Conservation (phyloP, 164 flowering plant genomes). For the Kingdonia uniflora region DNA sequence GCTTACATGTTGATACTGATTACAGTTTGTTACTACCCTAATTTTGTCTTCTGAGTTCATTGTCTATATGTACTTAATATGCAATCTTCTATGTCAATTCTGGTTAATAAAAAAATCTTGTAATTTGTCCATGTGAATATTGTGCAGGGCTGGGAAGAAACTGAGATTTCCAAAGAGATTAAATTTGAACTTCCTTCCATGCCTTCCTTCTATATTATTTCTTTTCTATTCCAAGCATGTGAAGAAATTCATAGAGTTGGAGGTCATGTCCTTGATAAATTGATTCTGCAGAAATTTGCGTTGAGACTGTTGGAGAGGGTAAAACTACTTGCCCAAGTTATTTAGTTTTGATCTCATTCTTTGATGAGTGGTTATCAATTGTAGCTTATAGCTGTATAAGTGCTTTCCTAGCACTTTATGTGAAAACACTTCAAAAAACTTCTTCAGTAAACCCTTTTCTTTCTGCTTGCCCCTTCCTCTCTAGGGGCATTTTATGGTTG, state of each 20-base stretch:
- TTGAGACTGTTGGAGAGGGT: constrained; percentile 64
- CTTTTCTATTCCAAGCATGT: constrained; percentile 76
- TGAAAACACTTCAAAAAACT: too few relatives aligned
- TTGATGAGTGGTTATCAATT: neutral
- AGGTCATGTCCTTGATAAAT: constrained; percentile 89
- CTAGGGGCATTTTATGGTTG: too few relatives aligned
- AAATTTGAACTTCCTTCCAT: constrained; percentile 86
- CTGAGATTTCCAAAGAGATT: constrained; percentile 62
- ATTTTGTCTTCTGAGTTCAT: neutral
- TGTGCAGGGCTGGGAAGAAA: constrained; percentile 94
- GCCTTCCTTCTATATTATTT: constrained; percentile 77
- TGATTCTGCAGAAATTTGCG: constrained; percentile 68
- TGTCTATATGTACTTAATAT: too few relatives aligned
- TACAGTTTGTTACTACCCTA: neutral
- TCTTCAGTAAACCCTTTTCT: too few relatives aligned
- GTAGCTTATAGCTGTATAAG: neutral
- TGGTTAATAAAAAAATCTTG: too few relatives aligned
- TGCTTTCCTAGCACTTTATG: too few relatives aligned
- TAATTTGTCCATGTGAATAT: constrained; percentile 9
- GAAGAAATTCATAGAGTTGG: constrained; percentile 92
- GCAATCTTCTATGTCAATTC: too few relatives aligned
- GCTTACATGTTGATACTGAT: too few relatives aligned
- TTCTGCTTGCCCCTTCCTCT: too few relatives aligned
- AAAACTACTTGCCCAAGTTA: neutral
- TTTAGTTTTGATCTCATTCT: constrained; percentile 1